Conservation (phyloP, 768 basidiomycete genomes). For the Pleurotus sapidus region DNA sequence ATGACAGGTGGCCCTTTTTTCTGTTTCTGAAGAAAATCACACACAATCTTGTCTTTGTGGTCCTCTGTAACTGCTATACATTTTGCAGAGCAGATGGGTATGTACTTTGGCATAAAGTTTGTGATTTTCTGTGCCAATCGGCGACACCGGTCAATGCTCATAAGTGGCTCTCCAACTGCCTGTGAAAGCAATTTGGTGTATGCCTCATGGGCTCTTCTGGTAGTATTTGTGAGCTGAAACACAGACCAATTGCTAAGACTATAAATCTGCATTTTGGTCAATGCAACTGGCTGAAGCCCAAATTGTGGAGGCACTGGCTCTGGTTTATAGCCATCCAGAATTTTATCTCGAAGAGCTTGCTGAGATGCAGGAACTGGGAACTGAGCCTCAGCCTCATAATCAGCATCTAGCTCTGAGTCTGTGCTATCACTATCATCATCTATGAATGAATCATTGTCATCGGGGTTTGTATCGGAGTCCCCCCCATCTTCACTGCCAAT, state of each 20-base stretch:
- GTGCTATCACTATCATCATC: no score
- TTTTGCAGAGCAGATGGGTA: slow-evolving; percentile 21
- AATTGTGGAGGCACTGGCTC: background rate
- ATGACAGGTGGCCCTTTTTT: slow-evolving; percentile 13
- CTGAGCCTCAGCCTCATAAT: background rate
- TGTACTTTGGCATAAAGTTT: slow-evolving; percentile 11
- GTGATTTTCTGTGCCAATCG: slow-evolving; percentile 16
- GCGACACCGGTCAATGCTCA: slow-evolving; percentile 12
- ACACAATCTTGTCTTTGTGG: slow-evolving; percentile 6
- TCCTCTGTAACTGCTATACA: slow-evolving; percentile 24
- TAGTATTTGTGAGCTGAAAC: slow-evolving; percentile 18
- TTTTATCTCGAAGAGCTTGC: background rate
- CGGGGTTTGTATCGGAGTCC: no score
- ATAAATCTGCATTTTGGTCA: slow-evolving; percentile 9
- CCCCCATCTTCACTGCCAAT: no score
- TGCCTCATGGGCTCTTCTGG: slow-evolving; percentile 16
- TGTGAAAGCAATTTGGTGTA: slow-evolving; percentile 15
- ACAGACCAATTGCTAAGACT: slow-evolving; percentile 18
- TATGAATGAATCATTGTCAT: no score
- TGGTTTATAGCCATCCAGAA: background rate
- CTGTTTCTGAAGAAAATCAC: slow-evolving; percentile 13
- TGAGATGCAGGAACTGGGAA: background rate
- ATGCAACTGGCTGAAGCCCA: background rate
- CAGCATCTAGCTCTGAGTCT: background rate
- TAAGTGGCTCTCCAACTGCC: slow-evolving; percentile 15